Base-by-base conservation (phyloP, 352 stramenopile genomes). In the Globisporangium megalacanthum region DNA sequence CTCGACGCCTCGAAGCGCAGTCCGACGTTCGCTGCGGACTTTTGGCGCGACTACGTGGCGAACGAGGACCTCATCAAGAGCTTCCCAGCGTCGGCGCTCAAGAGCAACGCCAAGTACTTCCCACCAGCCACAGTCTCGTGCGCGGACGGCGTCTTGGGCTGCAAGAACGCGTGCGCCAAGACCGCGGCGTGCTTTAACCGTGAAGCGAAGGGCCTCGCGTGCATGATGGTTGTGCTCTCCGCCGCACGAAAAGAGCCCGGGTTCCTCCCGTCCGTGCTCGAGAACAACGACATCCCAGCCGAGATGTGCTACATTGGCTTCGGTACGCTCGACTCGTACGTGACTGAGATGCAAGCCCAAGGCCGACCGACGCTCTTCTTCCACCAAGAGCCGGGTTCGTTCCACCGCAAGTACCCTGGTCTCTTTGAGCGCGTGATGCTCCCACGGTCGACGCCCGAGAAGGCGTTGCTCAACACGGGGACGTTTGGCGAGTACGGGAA, bases 311-410 rank as follows among this genome's bases (percentile, higher is more conserved):
- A 72, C 47, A 35, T 68, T 22, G 64, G 68, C 1, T 61, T 68
- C n/a, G 25, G 36, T 47, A 7, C 53, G 46, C 29, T 45, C 31
- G 72, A 49, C 1, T 20, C 41, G 7, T 29, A 35, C 36, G 10
- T 73, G 4, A 53, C 56, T 1, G 70, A 82, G 46, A 58, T 59
- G 5, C 41, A 80, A 15, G 47, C 49, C 13, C 72, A 51, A 4
- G 56, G 70, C 6, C 59, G 45, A 13, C 62, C 67, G 0, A 58
- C 79, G 3, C 25, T 72, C 7, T 85, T 85, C 37, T 83, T 79
- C 50, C 62, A 83, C 48, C 83, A 69, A 51, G 75, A 83, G 51
- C 75, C 72, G 4, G 72, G 80, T 20, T 45, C 61, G 51, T 77
- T 79, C 46, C 63, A 76, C 37, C 57, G 66, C n/a, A 13, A 67